Evolutionary conservation across 768 basidiomycete genomes (phyloP).

Genomic region (Podaxis pistillaris): DNA sequence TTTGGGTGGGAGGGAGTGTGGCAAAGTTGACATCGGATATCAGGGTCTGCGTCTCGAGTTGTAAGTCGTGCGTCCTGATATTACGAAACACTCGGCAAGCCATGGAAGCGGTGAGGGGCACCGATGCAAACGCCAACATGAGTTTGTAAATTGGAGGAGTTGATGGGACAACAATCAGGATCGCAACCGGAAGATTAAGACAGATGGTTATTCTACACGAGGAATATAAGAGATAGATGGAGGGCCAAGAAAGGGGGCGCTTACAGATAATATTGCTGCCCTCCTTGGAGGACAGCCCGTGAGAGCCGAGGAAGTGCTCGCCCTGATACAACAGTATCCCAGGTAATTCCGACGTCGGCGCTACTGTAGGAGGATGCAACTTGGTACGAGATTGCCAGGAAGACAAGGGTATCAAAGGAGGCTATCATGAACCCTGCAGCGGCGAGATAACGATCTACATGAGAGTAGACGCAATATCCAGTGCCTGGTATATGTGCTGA

Average conservation of each 20-base stretch:
- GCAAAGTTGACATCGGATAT: too few relatives aligned
- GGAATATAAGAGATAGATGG: not conserved
- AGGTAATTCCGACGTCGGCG: constrained; percentile 7
- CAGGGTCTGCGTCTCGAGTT: too few relatives aligned
- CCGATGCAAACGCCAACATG: not conserved
- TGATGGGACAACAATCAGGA: not conserved
- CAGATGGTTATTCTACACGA: not conserved
- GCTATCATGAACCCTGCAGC: constrained; percentile 24
- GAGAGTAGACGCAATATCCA: constrained; percentile 27
- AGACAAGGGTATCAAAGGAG: constrained; percentile 30
- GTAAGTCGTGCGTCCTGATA: not conserved
- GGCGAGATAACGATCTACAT: constrained; percentile 22
- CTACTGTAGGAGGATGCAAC: constrained; percentile 18
- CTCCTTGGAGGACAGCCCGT: constrained; percentile 25
- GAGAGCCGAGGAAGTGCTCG: constrained; percentile 22
- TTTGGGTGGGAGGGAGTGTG: too few relatives aligned
- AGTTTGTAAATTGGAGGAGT: not conserved
- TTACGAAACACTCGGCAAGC: constrained; percentile 5
- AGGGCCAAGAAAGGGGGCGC: constrained; percentile 1
- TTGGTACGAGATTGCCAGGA: constrained; percentile 31
- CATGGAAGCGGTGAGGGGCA: not conserved
- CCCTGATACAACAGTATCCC: constrained; percentile 21
- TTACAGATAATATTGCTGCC: constrained; percentile 35
- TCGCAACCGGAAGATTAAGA: not conserved
- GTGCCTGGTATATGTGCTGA: constrained; percentile 29